These are phyloP conservation scores for Populus davidiana DNA, from an alignment of 345 rosid species.

Conservation along the genomic window DNA sequence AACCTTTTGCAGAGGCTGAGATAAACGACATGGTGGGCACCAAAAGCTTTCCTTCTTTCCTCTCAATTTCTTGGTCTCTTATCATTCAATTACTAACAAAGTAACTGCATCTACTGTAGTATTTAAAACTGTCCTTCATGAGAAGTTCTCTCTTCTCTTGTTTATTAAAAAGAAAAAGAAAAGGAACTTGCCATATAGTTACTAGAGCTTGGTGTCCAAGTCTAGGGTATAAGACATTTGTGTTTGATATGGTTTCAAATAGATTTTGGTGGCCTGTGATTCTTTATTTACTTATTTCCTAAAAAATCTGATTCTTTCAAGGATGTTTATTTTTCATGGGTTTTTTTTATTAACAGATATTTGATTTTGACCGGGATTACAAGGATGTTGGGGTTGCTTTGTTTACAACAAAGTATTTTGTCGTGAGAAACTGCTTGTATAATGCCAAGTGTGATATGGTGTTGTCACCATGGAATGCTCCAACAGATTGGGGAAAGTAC, in stretches of 20 bases:
- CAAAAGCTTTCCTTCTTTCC: conserved; percentile 10
- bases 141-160: not conserved
- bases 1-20: conserved; percentile 98
- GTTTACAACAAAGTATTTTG: conserved; percentile 78
- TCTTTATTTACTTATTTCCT: not conserved
- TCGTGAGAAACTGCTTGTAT: conserved; percentile 77
- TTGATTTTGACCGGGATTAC: conserved; percentile 97
- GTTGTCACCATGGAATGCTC: conserved; percentile 96
- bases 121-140: not conserved
- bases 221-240: not conserved
- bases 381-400: conserved; percentile 91
- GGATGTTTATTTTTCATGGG: not conserved
- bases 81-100: not conserved
- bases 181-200: not conserved
- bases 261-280: not conserved
- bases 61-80: not conserved
- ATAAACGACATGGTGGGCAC: conserved; percentile 94
- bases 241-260: not conserved
- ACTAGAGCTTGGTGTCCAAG: not conserved
- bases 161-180: not conserved
- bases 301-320: not conserved
- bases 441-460: conserved; percentile 88
- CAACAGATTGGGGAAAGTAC: conserved; percentile 98
- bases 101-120: not conserved
- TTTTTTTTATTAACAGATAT: conserved; percentile 49